A percentile compares a stretch with the other conserved stretches of the same genome.
phyloP scores from a whole-genome alignment of 139 green algal genomes.

The Chara braunii region DNA sequence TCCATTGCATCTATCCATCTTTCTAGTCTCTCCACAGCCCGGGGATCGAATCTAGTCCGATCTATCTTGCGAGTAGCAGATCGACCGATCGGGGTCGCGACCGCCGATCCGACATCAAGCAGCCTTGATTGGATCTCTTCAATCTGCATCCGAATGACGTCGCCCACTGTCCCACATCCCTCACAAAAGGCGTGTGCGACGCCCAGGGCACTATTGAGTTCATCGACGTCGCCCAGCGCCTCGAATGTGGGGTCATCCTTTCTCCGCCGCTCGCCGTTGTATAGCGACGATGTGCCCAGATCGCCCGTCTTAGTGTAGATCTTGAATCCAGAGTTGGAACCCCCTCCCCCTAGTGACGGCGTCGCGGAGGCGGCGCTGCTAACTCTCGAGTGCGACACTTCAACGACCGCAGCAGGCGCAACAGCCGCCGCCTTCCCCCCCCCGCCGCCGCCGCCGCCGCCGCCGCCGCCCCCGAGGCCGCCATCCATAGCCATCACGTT shows the following conservation, averaged over 20 bases:
- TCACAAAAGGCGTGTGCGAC: conserved; percentile 38
- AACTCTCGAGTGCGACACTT: too few species aligned
- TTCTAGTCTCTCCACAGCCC: conserved; percentile 56
- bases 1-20: conserved; percentile 80
- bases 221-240: conserved; percentile 87
- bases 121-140: conserved; percentile 75
- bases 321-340: too few species aligned
- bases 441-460: too few species aligned
- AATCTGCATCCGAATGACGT: conserved; percentile 44
- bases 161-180: not conserved
- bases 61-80: conserved; percentile 56
- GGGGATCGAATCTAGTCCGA: conserved; percentile 54
- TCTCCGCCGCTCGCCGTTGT: conserved; percentile 70
- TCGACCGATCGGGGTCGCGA: conserved; percentile 70
- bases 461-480: too few species aligned
- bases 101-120: conserved; percentile 79
- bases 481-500: too few species aligned
- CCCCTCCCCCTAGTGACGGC: too few species aligned
- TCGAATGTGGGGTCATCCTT: conserved; percentile 77
- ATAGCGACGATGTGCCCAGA: conserved; percentile 69
- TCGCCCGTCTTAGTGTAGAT: conserved; percentile 52
- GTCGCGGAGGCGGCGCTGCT: too few species aligned
- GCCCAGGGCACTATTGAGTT: conserved; percentile 73
- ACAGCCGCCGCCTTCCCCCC: too few species aligned
- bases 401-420: too few species aligned